These are phyloP conservation scores for Beta vulgaris DNA, from an alignment of 148 eudicot genomes.

Conservation along the genomic window DNA sequence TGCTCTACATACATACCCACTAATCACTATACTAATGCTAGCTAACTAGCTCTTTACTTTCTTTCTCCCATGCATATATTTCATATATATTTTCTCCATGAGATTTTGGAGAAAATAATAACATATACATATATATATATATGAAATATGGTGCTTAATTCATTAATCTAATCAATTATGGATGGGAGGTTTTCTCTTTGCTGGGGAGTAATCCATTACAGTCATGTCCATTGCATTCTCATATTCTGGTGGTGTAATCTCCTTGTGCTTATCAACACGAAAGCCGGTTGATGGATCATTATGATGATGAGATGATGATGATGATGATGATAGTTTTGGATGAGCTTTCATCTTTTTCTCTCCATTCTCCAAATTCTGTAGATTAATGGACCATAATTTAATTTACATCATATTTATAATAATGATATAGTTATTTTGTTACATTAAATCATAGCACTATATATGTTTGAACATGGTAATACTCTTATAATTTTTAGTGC, in stretches of 20 bases:
- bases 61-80: not conserved
- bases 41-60: not conserved
- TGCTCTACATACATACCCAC: not conserved
- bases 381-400: not conserved
- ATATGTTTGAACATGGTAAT: too few species aligned
- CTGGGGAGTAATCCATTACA: constrained; percentile 71
- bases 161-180: constrained; percentile 32
- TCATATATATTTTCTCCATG: not conserved
- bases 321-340: not conserved
- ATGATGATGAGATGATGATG: not conserved
- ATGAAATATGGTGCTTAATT: not conserved
- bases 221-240: constrained; percentile 43
- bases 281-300: not conserved
- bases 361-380: constrained; percentile 16
- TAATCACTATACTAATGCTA: constrained; percentile 3
- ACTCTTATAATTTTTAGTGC: too few species aligned
- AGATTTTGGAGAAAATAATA: not conserved
- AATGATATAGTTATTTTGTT: too few species aligned
- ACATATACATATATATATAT: too few species aligned
- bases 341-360: constrained; percentile 1
- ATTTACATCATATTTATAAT: not conserved
- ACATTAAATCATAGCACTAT: too few species aligned
- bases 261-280: not conserved
- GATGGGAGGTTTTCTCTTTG: constrained; percentile 59
- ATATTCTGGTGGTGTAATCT: constrained; percentile 17